Evolutionary conservation across 352 stramenopile genomes (phyloP).

Genomic region (Phytophthora pseudosyringae): DNA sequence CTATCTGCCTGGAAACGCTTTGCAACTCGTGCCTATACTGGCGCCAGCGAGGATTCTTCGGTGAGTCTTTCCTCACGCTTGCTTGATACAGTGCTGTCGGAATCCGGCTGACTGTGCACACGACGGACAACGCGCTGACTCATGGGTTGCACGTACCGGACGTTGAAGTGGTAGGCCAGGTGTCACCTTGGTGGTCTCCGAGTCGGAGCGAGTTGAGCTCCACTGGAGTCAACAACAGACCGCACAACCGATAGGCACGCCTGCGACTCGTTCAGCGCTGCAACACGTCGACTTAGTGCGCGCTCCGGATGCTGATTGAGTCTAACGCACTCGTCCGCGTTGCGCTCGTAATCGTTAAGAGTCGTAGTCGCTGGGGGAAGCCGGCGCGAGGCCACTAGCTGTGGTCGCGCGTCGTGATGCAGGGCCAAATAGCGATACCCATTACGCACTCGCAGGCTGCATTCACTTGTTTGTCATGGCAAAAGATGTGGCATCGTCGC

Average conservation of each 20-base stretch:
- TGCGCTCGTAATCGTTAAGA: constrained; percentile 8
- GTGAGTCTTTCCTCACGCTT: constrained; percentile 28
- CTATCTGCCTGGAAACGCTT: constrained; percentile 1
- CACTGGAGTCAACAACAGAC: constrained; percentile 1
- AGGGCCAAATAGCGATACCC: constrained; percentile 1
- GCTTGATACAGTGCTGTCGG: constrained; percentile 5
- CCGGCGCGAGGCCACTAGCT: constrained; percentile 11
- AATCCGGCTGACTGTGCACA: too few species aligned
- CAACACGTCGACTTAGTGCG: constrained; percentile 20
- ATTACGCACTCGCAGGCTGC: not conserved
- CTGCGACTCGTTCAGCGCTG: constrained; percentile 12
- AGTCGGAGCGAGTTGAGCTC: constrained; percentile 8
- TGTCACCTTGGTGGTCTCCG: constrained; percentile 17
- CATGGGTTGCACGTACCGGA: not conserved
- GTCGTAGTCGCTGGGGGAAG: constrained; percentile 16
- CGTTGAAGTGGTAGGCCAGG: constrained; percentile 8
- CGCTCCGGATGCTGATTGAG: constrained; percentile 1
- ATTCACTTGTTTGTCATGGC: not conserved
- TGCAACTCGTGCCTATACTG: constrained; percentile 28
- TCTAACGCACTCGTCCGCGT: constrained; percentile 5
- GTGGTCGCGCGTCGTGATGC: constrained; percentile 1
- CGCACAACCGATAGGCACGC: constrained; percentile 6
- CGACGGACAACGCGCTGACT: not conserved
- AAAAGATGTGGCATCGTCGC: not conserved
- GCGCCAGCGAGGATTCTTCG: constrained; percentile 11